phyloP scores from a whole-genome alignment of 306 rosid genomes.

The Pachyrhizus erosus region DNA sequence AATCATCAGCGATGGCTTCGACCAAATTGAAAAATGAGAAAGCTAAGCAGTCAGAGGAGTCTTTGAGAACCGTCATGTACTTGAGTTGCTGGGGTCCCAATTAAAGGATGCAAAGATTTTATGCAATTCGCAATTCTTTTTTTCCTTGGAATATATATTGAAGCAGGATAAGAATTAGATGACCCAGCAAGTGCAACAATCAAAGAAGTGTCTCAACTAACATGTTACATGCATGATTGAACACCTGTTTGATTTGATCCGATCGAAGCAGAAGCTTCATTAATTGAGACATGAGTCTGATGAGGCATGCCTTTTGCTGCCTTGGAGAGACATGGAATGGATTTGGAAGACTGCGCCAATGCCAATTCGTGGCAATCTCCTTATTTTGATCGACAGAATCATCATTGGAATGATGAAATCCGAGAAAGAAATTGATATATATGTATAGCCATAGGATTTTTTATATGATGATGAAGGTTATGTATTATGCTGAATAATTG shows the following conservation, averaged over 20 bases:
- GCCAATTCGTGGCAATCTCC: not conserved
- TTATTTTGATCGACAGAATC: not conserved
- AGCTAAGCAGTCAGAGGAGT: slow-evolving; percentile 67
- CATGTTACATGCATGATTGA: not conserved
- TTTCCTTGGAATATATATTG: not conserved
- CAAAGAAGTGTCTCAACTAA: slow-evolving; percentile 47
- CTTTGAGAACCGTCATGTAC: slow-evolving; percentile 70
- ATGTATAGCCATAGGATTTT: not conserved
- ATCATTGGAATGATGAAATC: not conserved
- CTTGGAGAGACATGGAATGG: not conserved
- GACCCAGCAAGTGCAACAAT: slow-evolving; percentile 17
- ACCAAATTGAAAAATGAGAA: slow-evolving; percentile 48
- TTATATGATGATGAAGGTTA: not conserved
- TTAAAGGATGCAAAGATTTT: not conserved
- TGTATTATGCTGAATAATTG: not conserved
- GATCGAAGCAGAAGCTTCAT: not conserved
- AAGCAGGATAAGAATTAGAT: not conserved
- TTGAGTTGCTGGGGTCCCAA: slow-evolving; percentile 64
- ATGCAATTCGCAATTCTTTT: not conserved
- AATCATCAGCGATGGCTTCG: slow-evolving; percentile 45
- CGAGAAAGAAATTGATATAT: not conserved
- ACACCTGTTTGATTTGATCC: not conserved
- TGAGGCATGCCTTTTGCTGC: not conserved
- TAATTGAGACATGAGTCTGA: not conserved
- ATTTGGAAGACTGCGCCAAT: not conserved